Evolutionary conservation across 2,329 filamentous ascomycete genomes (phyloP).

Genomic region (Dothidotthia symphoricarpi): DNA sequence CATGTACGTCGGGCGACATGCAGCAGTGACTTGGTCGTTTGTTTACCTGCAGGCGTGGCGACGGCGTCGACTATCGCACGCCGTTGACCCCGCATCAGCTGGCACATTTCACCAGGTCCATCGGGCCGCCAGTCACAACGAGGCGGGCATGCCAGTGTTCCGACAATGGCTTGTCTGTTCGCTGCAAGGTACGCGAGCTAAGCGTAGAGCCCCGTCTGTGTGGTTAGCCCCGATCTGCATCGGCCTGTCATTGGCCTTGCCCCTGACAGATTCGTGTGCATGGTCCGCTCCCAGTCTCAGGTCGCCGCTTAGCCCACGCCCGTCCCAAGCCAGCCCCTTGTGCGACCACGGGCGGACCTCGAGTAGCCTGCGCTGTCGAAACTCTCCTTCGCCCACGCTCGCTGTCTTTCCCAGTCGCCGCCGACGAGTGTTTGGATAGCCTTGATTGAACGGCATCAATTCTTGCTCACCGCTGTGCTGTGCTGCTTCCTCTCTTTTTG

Average conservation of each 20-base stretch:
- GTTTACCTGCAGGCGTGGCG: slow-evolving; percentile 5
- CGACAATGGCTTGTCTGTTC: slow-evolving; percentile 20
- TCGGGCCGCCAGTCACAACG: slow-evolving; percentile 3
- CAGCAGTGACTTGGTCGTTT: slow-evolving; percentile 2
- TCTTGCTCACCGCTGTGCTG: slow-evolving; percentile 36
- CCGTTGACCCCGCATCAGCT: slow-evolving; percentile 9
- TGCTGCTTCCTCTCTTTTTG: slow-evolving; percentile 39
- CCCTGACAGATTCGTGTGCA: slow-evolving; percentile 20
- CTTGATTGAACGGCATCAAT: slow-evolving; percentile 22
- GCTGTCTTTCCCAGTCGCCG: slow-evolving; percentile 29
- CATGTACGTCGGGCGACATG: slow-evolving; percentile 1
- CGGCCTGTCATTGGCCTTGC: slow-evolving; percentile 18
- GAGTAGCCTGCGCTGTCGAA: slow-evolving; percentile 16
- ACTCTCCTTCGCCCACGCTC: slow-evolving; percentile 25
- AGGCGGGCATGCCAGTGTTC: slow-evolving; percentile 7
- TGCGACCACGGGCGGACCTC: slow-evolving; percentile 19
- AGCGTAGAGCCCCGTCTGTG: slow-evolving; percentile 9
- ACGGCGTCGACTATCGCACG: slow-evolving; percentile 2
- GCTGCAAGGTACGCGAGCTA: slow-evolving; percentile 22
- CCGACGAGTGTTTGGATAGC: slow-evolving; percentile 31
- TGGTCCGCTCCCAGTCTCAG: slow-evolving; percentile 8
- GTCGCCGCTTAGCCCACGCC: slow-evolving; percentile 21
- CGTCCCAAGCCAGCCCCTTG: slow-evolving; percentile 24
- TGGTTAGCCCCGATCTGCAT: slow-evolving; percentile 14
- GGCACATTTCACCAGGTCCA: background rate